Percentiles rank a stretch among this genome's conserved stretches.
These are phyloP conservation scores for Nematodospora valgi DNA, from an alignment of 805 yeast genomes.

Conservation along the genomic window DNA sequence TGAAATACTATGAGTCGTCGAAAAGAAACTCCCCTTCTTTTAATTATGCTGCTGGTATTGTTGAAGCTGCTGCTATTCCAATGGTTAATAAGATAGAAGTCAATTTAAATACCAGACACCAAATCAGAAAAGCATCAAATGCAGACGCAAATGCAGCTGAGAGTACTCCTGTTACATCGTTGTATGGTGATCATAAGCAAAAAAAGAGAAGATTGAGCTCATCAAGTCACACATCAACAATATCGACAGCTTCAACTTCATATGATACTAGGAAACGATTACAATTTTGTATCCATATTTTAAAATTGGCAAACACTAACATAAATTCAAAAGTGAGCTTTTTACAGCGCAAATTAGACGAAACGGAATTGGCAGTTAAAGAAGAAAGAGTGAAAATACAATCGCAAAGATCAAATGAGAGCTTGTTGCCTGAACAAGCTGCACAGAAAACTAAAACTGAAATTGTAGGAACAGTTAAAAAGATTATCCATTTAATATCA, in stretches of 20 bases:
- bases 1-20: conserved; percentile 44
- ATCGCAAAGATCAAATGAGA: conserved; percentile 14
- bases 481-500: conserved; percentile 81
- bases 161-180: conserved; percentile 2
- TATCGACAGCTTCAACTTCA: conserved; percentile 1
- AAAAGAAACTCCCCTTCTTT: conserved; percentile 47
- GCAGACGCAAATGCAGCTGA: conserved; percentile 10
- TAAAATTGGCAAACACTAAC: conserved; percentile 78
- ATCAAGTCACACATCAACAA: conserved; percentile 6
- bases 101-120: conserved; percentile 40
- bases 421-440: conserved; percentile 8
- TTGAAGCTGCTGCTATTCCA: conserved; percentile 54
- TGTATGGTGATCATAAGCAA: conserved; percentile 9
- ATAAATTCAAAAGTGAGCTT: conserved; percentile 62
- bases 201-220: conserved; percentile 22
- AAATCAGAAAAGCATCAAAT: conserved; percentile 11
- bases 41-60: conserved; percentile 59
- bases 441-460: conserved; percentile 63
- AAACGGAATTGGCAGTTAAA: conserved; percentile 39
- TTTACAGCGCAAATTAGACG: conserved; percentile 50
- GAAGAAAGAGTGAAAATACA: conserved; percentile 19
- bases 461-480: conserved; percentile 83
- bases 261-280: conserved; percentile 69
- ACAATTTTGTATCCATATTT: conserved; percentile 73
- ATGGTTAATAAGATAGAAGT: conserved; percentile 48